phyloP scores from a whole-genome alignment of 805 yeast genomes.

The Candida sakaeoensis region DNA sequence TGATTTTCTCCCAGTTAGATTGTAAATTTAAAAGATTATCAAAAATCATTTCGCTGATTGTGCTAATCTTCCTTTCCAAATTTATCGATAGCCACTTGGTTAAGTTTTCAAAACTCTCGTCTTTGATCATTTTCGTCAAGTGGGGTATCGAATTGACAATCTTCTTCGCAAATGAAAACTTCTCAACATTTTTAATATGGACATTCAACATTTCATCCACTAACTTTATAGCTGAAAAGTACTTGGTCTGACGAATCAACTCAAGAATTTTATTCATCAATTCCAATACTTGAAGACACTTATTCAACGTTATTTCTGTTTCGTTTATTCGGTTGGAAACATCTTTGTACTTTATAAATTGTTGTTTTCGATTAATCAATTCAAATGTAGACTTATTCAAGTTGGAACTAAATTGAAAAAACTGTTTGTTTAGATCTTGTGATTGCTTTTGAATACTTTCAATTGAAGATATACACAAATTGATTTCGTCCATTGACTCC shows the following conservation, averaged over 20 bases:
- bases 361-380: constrained; percentile 59
- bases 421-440: constrained; percentile 49
- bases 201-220: constrained; percentile 69
- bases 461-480: constrained; percentile 59
- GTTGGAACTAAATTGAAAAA: constrained; percentile 52
- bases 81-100: constrained; percentile 60
- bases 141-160: constrained; percentile 76
- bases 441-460: constrained; percentile 59
- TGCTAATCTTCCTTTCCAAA: constrained; percentile 56
- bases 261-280: constrained; percentile 83
- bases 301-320: constrained; percentile 62
- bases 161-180: constrained; percentile 70
- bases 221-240: constrained; percentile 82
- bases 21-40: constrained; percentile 55
- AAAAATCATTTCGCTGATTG: constrained; percentile 56
- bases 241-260: constrained; percentile 66
- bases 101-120: constrained; percentile 65
- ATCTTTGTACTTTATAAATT: constrained; percentile 57
- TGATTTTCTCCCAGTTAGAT: constrained; percentile 53
- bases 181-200: constrained; percentile 66
- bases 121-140: constrained; percentile 66
- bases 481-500: constrained; percentile 53
- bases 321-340: constrained; percentile 66
- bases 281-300: constrained; percentile 79
- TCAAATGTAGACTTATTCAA: constrained; percentile 64